Conservation (phyloP, 1,284 basidiomycete species). For the Ganoderma multipileum region DNA sequence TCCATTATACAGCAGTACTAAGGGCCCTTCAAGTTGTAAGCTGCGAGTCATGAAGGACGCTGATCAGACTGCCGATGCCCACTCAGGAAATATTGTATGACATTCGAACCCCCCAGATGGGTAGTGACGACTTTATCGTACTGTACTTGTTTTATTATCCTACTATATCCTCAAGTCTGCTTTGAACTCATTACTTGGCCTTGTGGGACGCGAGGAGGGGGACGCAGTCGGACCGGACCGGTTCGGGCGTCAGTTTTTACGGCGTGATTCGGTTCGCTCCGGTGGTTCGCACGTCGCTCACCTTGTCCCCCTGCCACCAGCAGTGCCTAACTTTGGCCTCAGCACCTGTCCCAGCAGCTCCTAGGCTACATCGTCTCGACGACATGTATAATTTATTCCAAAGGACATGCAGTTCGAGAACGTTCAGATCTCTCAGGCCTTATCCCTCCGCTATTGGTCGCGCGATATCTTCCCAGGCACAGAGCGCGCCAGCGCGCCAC, state of each 20-base stretch:
- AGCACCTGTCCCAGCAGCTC: too few relatives aligned
- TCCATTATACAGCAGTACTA: neutral
- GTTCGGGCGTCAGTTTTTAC: neutral
- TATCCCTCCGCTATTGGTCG: too few relatives aligned
- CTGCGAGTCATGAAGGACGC: neutral
- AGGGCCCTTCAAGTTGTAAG: neutral
- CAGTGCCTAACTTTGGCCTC: too few relatives aligned
- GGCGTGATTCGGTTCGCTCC: too few relatives aligned
- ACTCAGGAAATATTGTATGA: neutral
- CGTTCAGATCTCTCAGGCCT: neutral
- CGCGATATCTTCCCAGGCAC: conserved; percentile 16
- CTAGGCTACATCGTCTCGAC: neutral
- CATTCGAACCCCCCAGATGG: neutral
- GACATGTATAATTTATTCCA: neutral
- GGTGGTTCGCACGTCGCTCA: too few relatives aligned
- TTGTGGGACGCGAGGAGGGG: neutral
- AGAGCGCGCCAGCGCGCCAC: conserved; percentile 24
- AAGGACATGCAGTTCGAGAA: neutral
- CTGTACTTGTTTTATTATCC: neutral
- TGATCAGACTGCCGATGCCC: neutral
- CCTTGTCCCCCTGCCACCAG: neutral
- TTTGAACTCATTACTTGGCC: too few relatives aligned
- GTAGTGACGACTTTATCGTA: neutral
- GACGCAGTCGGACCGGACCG: neutral
- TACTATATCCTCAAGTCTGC: neutral